Base-by-base conservation (phyloP, 106 monocot genomes). In the Agapanthus africanus region DNA sequence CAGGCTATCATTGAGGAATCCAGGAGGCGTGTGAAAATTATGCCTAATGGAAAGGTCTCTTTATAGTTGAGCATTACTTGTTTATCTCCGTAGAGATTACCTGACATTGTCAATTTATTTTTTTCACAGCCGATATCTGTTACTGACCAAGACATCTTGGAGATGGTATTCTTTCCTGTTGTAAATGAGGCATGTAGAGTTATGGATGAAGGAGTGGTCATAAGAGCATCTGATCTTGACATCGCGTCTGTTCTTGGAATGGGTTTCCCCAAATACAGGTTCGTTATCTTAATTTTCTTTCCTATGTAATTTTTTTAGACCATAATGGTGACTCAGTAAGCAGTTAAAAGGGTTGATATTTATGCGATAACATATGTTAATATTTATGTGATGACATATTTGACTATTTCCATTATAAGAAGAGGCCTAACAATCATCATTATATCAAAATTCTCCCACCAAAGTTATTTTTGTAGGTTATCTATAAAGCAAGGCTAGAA, bases 141-240 rank as follows among this genome's bases (percentile, higher is more conserved):
- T 19, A 86, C 72, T 11, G 88, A 95, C 65, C 79, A 81, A 79
- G 94, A 94, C n/a, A 85, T 94, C 66, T 47, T 94, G 78, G 94
- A 94, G 80, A 94, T 94, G 90, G 38, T 90, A 75, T 85, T 94
- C 83, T 94, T 94, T 64, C 94, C 94, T 22, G 82, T 83, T 26
- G 78, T 94, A 4, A 94, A 94, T 47, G 94, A 94, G 73, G 94
- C 94, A 51, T 90, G 94, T 59, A 82, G 90, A 68, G 90, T 94
- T 31, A 76, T 94, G 82, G 94, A 85, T 79, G 94, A 94, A 90
- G 77, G 80, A 31, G 72, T 94, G 52, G 87, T 94, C 26, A 54
- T 80, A 61, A 79, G 79, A 73, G 79, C 94, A 39, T 87, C 94
- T 30, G 94, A 94, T 77, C 79, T 94, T 66, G 94, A 94, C 59